A percentile compares a stretch with the other conserved stretches of the same genome.
These are phyloP conservation scores for Russula abietina DNA, from an alignment of 768 basidiomycete species.

Conservation along the genomic window DNA sequence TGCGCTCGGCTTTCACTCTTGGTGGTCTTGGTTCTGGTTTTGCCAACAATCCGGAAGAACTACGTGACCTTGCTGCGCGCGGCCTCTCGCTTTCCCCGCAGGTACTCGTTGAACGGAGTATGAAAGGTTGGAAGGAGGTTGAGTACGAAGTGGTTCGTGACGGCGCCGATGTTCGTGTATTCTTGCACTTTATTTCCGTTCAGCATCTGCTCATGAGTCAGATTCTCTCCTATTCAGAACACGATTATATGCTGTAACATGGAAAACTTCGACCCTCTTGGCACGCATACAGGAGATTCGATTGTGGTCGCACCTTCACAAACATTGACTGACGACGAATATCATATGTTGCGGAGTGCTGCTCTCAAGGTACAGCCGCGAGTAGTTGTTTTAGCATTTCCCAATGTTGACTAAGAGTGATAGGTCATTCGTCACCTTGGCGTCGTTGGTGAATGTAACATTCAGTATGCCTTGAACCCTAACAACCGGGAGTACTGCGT, in stretches of 20 bases:
- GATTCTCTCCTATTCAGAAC: conserved; percentile 48
- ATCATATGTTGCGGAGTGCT: conserved; percentile 97
- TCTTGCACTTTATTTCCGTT: background rate
- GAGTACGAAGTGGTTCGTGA: conserved; percentile 99
- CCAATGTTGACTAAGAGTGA: background rate
- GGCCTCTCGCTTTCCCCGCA: conserved; percentile 88
- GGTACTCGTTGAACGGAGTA: conserved; percentile 92
- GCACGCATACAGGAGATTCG: conserved; percentile 98
- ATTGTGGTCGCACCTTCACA: conserved; percentile 99
- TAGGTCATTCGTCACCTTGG: conserved; percentile 70
- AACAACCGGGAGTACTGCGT: conserved; percentile 91
- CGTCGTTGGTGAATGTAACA: conserved; percentile 93
- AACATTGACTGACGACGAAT: conserved; percentile 94
- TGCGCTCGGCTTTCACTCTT: conserved; percentile 94
- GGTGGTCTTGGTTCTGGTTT: conserved; percentile 99
- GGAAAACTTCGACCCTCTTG: conserved; percentile 99
- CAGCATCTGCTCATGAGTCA: background rate
- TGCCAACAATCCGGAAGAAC: conserved; percentile 88
- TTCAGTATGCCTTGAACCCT: conserved; percentile 97
- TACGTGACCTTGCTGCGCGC: conserved; percentile 91
- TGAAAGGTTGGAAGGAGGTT: conserved; percentile 99
- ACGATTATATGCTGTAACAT: conserved; percentile 99
- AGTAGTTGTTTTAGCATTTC: background rate
- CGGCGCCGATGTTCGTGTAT: conserved; percentile 77
- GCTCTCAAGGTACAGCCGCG: conserved; percentile 75